Base-by-base conservation (phyloP, 1,139 yeast genomes). In the Suhomyces chickasaworum region DNA sequence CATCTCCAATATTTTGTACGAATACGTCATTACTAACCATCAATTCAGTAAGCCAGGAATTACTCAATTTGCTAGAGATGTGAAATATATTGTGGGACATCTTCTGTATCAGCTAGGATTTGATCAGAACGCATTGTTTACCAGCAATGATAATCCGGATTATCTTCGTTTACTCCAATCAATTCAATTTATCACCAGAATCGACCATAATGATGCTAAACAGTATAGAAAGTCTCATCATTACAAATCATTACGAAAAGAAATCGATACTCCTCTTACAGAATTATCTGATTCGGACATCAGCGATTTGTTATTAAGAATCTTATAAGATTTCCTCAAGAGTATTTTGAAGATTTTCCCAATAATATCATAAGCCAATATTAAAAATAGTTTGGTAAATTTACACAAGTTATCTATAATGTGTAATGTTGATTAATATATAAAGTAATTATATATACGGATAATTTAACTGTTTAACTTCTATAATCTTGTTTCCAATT, bases 21-120 rank as follows among this genome's bases (percentile, higher is more conserved):
- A 83, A 52, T 79, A 80, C 46, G 74, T 86, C 41, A 69, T 86
- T 40, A 81, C 84, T 51, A 78, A 83, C 42, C 86, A 86, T 59
- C 77, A 73, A 52, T 89, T 89, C 64, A 77, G 76, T 37, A 52
- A 57, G 12, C 41, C 52, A 1, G 96, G 96, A 0, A 76, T 83
- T 1, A 54, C 56, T 7, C 91, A 86, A 57, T 68, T 89, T 18
- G 59, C 67, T 6, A 53, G 61, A 4, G 96, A 89, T 60, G 68
- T 84, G 32, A 61, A 65, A 1, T 72, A 73, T 32, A 51, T 86
- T n/a, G 70, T 75, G 53, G 57, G 63, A 2, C 53, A 66, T 27
- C 59, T 86, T 44, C 64, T 60, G 2, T 51, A 44, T 7, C 53
- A 53, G 8, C 55, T 72, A 21, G 53, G 48, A 53, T 45, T 61